Percentiles rank a stretch among this genome's conserved stretches.
Evolutionary conservation across 352 stramenopile genomes (phyloP).

Genomic region (Phytophthora cryptogea): DNA sequence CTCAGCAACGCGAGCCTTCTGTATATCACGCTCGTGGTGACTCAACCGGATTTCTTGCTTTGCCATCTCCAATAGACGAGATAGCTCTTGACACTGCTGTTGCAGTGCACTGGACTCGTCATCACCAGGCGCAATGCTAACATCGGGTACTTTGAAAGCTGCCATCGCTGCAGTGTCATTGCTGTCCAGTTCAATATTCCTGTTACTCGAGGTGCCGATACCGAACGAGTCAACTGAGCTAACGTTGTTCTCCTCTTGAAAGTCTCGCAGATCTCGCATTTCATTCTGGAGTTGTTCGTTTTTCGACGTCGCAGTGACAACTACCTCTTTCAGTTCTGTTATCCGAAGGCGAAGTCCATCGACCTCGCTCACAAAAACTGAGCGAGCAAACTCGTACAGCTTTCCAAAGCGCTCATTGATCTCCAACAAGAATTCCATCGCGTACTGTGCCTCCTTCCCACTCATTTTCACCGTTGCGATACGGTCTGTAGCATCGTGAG

Average conservation of each 20-base stretch:
- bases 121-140: neutral
- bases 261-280: slow-evolving; percentile 47
- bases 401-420: slow-evolving; percentile 43
- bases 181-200: slow-evolving; percentile 1
- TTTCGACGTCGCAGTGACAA: slow-evolving; percentile 6
- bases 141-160: slow-evolving; percentile 11
- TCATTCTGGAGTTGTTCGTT: slow-evolving; percentile 47
- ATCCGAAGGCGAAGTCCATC: slow-evolving; percentile 16
- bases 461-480: slow-evolving; percentile 9
- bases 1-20: slow-evolving; percentile 51
- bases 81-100: slow-evolving; percentile 57
- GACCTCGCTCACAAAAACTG: slow-evolving; percentile 40
- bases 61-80: slow-evolving; percentile 62
- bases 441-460: slow-evolving; percentile 49
- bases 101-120: slow-evolving; percentile 35
- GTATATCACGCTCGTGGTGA: slow-evolving; percentile 57
- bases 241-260: slow-evolving; percentile 39
- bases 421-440: slow-evolving; percentile 47
- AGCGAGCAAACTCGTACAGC: slow-evolving; percentile 44
- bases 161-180: slow-evolving; percentile 24
- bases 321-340: slow-evolving; percentile 15
- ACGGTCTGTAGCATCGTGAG: neutral
- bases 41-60: slow-evolving; percentile 76
- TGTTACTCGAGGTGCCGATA: slow-evolving; percentile 1
- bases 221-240: slow-evolving; percentile 15